Evolutionary conservation across 345 rosid species (phyloP).

Genomic region (Eucalyptus caleyi): DNA sequence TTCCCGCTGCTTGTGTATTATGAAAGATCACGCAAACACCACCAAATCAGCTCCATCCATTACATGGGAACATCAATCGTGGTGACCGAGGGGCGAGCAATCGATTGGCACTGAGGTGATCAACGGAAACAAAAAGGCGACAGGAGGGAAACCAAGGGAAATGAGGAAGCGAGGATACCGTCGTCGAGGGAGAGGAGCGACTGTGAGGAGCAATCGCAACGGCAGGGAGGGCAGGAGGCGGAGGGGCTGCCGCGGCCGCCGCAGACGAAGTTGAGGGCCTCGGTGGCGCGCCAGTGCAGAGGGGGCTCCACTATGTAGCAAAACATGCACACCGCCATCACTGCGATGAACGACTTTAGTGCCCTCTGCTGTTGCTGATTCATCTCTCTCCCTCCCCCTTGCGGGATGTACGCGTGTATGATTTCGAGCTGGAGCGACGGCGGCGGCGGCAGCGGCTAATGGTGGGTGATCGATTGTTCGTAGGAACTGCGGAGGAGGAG

Average conservation of each 20-base stretch:
- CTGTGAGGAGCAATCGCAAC: conserved; percentile 49
- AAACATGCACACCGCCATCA: conserved; percentile 28
- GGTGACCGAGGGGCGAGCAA: background rate
- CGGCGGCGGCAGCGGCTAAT: background rate
- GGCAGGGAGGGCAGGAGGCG: conserved; percentile 29
- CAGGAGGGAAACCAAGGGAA: background rate
- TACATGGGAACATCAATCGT: background rate
- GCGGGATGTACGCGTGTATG: background rate
- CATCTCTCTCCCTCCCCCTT: background rate
- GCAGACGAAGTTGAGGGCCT: conserved; percentile 10
- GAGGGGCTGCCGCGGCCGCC: background rate
- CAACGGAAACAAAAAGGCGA: background rate
- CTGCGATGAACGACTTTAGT: conserved; percentile 14
- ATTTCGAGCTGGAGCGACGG: background rate
- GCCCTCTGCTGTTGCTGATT: conserved; percentile 24
- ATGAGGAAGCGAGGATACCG: background rate
- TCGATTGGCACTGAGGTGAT: background rate
- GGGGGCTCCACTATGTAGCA: conserved; percentile 40
- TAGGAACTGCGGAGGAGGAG: background rate
- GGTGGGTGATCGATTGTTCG: background rate
- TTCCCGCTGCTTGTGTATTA: too few relatives aligned
- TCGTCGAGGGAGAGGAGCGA: conserved; percentile 33
- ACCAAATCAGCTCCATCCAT: background rate
- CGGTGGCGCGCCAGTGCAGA: conserved; percentile 40
- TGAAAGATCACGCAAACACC: background rate